Percentiles rank a stretch among this genome's conserved stretches.
phyloP scores from a whole-genome alignment of 2,329 filamentous ascomycete species.

The Karstenula rhodostoma region DNA sequence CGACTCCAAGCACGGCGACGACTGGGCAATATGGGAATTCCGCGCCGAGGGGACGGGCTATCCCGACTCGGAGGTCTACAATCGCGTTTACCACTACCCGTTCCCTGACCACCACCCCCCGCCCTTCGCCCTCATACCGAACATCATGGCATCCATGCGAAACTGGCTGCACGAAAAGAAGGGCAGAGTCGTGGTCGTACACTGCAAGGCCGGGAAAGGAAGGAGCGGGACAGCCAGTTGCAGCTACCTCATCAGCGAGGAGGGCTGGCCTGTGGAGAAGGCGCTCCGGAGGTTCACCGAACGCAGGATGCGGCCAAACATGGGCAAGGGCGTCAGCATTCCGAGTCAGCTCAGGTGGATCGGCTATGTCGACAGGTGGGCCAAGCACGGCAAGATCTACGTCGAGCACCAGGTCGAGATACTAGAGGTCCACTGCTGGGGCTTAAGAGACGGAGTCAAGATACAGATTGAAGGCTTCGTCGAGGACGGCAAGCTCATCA shows the following conservation, averaged over 20 bases:
- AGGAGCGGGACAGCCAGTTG: constrained; percentile 87
- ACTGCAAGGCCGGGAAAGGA: constrained; percentile 97
- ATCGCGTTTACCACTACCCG: constrained; percentile 86
- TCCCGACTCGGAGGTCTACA: constrained; percentile 86
- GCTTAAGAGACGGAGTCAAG: constrained; percentile 85
- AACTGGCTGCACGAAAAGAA: constrained; percentile 73
- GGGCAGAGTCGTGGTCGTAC: constrained; percentile 82
- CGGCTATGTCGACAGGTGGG: constrained; percentile 88
- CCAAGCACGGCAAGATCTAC: constrained; percentile 77
- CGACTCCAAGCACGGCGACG: constrained; percentile 76
- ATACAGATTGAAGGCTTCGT: constrained; percentile 84
- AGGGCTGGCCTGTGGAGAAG: constrained; percentile 72
- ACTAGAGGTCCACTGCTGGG: constrained; percentile 89
- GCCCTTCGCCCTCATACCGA: constrained; percentile 85
- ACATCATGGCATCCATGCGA: constrained; percentile 91
- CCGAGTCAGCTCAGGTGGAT: constrained; percentile 91
- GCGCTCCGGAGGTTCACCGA: constrained; percentile 77
- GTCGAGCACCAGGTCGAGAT: constrained; percentile 84
- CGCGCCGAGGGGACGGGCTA: constrained; percentile 96
- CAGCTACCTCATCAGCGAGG: constrained; percentile 89
- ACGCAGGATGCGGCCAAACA: constrained; percentile 85
- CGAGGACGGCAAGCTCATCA: constrained; percentile 89
- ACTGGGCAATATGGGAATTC: constrained; percentile 99
- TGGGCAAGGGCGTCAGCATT: constrained; percentile 90
- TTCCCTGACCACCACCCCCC: constrained; percentile 98